Conservation (phyloP, 352 stramenopile species). For the Globisporangium takayamanum region DNA sequence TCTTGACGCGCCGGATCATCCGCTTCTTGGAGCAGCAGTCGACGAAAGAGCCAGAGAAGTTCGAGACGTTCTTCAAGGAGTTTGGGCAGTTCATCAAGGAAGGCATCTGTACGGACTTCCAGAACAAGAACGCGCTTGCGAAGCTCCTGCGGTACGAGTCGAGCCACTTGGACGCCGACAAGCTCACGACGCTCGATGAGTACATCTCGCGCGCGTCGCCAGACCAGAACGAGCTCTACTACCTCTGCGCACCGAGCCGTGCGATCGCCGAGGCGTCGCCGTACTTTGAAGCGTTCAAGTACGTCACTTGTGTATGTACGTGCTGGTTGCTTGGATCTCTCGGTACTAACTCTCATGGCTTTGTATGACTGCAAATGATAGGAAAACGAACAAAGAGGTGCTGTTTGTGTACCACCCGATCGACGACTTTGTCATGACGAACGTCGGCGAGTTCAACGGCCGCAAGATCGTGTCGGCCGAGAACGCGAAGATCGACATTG, state of each 20-base stretch:
- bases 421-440: constrained; percentile 99
- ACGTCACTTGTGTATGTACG: constrained; percentile 19
- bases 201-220: constrained; percentile 95
- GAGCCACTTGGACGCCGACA: constrained; percentile 86
- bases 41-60: constrained; percentile 95
- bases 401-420: constrained; percentile 98
- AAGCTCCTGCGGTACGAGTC: constrained; percentile 99
- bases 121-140: constrained; percentile 87
- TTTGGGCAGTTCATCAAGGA: constrained; percentile 98
- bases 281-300: constrained; percentile 99
- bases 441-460: constrained; percentile 95
- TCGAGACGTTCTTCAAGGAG: constrained; percentile 97
- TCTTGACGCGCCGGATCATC: constrained; percentile 92
- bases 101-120: constrained; percentile 94
- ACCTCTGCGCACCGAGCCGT: constrained; percentile 93
- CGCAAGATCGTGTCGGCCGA: constrained; percentile 95
- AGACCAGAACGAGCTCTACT: constrained; percentile 99
- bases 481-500: constrained; percentile 92
- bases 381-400: constrained; percentile 91
- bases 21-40: constrained; percentile 81
- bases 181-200: constrained; percentile 96
- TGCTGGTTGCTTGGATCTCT: background rate
- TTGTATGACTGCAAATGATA: constrained; percentile 10
- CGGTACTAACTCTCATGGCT: background rate
- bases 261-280: constrained; percentile 94